Percentiles rank a stretch among this genome's conserved stretches.
Conservation (phyloP, 2,329 filamentous ascomycete species). For the Beauveria brongniartii region DNA sequence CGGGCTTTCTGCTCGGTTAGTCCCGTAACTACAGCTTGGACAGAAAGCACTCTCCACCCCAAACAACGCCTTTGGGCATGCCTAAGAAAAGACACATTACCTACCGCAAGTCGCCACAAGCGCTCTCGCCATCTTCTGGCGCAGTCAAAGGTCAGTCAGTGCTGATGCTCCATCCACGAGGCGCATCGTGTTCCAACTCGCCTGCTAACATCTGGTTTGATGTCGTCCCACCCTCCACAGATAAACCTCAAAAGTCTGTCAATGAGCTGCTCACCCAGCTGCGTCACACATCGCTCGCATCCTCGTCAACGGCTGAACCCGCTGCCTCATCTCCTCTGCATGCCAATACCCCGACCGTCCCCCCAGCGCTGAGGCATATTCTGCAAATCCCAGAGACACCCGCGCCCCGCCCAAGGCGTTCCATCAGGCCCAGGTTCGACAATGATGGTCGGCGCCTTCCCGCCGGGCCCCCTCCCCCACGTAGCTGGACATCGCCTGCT, state of each 20-base stretch:
- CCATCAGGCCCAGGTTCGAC: conserved; percentile 34
- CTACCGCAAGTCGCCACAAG: conserved; percentile 47
- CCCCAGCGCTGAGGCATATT: conserved; percentile 49
- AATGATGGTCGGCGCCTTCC: conserved; percentile 42
- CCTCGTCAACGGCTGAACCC: conserved; percentile 19
- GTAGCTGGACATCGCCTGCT: conserved; percentile 41
- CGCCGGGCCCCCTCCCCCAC: conserved; percentile 50
- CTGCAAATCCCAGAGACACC: conserved; percentile 52
- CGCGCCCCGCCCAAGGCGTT: conserved; percentile 39
- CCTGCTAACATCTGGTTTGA: conserved; percentile 14
- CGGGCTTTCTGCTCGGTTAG: neutral
- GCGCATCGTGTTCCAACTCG: neutral
- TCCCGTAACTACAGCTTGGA: neutral
- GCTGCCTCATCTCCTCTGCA: conserved; percentile 16
- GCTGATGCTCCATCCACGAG: neutral
- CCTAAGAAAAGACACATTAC: conserved; percentile 55
- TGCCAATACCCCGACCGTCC: conserved; percentile 42
- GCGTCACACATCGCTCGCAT: conserved; percentile 36
- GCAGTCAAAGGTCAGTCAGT: conserved; percentile 1
- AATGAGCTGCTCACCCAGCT: conserved; percentile 53
- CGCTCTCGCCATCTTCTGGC: conserved; percentile 37
- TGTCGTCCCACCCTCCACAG: conserved; percentile 17
- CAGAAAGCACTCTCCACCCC: neutral
- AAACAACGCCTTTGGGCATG: conserved; percentile 34
- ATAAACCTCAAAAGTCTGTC: conserved; percentile 35